Percentiles rank a stretch among this genome's conserved stretches.
phyloP scores from a whole-genome alignment of 768 basidiomycete species.

The Cystoderma amianthinum region DNA sequence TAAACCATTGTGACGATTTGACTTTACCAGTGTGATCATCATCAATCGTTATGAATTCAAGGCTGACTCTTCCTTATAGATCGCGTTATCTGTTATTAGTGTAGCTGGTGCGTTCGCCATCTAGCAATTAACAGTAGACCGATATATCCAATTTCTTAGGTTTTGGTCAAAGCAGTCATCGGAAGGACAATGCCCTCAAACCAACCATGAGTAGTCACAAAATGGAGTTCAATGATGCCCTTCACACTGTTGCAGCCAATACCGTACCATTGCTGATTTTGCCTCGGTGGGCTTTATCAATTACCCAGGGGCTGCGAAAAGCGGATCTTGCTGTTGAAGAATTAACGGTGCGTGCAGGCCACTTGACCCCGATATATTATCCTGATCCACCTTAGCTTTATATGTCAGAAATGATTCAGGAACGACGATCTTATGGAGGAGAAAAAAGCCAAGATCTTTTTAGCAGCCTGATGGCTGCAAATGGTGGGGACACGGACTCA shows the following conservation, averaged over 20 bases:
- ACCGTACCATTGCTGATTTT: conserved; percentile 21
- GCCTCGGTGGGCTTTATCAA: conserved; percentile 25
- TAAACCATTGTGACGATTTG: neutral
- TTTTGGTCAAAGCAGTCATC: conserved; percentile 40
- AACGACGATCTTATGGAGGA: conserved; percentile 27
- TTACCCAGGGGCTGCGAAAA: conserved; percentile 21
- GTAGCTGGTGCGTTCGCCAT: conserved; percentile 31
- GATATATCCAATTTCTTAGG: conserved; percentile 15
- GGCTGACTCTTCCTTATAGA: conserved; percentile 15
- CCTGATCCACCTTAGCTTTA: conserved; percentile 18
- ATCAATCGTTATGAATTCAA: neutral
- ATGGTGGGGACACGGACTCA: conserved; percentile 19
- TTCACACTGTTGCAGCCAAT: conserved; percentile 27
- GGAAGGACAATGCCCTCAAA: conserved; percentile 25
- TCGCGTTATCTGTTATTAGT: conserved; percentile 40
- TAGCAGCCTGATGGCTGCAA: conserved; percentile 35
- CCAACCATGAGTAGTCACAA: conserved; percentile 35
- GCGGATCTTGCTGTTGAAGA: conserved; percentile 31
- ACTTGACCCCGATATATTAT: neutral
- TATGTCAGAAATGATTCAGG: conserved; percentile 47
- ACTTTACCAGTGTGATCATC: neutral
- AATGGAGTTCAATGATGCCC: conserved; percentile 35
- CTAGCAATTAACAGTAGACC: neutral
- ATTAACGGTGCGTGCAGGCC: conserved; percentile 19
- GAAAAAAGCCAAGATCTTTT: conserved; percentile 36